Evolutionary conservation across 805 yeast genomes (phyloP).

Genomic region (Myxozyma kluyveri): DNA sequence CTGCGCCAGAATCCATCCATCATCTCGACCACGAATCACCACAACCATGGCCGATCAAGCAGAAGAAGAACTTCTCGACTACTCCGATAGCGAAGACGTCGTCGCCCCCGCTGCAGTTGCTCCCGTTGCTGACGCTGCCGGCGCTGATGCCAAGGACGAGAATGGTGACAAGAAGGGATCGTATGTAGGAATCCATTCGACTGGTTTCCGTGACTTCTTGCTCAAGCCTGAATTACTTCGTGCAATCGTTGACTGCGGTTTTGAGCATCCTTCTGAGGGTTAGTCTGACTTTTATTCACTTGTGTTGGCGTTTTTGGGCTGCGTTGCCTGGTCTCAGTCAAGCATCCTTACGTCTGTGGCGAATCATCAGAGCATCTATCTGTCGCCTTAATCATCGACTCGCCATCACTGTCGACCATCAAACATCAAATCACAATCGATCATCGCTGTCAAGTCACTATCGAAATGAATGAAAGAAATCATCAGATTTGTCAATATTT

Average conservation of each 20-base stretch:
- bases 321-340: too few species aligned
- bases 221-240: slow-evolving; percentile 94
- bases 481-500: too few species aligned
- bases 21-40: background rate
- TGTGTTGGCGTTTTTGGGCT: too few species aligned
- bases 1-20: background rate
- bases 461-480: too few species aligned
- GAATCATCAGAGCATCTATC: too few species aligned
- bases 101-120: slow-evolving; percentile 53
- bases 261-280: slow-evolving; percentile 99
- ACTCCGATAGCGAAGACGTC: slow-evolving; percentile 97
- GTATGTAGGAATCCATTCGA: slow-evolving; percentile 96
- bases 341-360: too few species aligned
- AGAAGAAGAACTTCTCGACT: slow-evolving; percentile 99
- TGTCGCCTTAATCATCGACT: too few species aligned
- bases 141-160: slow-evolving; percentile 42
- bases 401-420: too few species aligned
- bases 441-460: too few species aligned
- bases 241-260: slow-evolving; percentile 98
- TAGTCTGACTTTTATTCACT: slow-evolving; percentile 39
- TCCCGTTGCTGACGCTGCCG: slow-evolving; percentile 33
- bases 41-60: slow-evolving; percentile 57
- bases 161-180: slow-evolving; percentile 82
- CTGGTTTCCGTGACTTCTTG: slow-evolving; percentile 96
- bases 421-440: too few species aligned